Evolutionary conservation across 2,329 filamentous ascomycete genomes (phyloP).

Genomic region (Blastomyces gilchristii): DNA sequence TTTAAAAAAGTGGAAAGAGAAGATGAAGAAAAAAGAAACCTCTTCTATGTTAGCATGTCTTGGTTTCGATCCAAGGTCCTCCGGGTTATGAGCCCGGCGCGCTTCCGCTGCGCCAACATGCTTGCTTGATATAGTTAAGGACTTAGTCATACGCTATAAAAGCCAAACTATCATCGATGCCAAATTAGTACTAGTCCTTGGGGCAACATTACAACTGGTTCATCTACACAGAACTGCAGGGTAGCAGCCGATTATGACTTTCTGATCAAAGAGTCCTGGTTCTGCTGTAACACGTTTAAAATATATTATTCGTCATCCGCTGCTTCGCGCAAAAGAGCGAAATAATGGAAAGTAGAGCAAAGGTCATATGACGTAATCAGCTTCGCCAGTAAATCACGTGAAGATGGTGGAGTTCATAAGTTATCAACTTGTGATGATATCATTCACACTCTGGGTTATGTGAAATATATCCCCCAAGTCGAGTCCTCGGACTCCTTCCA

Average conservation of each 20-base stretch:
- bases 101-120: conserved; percentile 27
- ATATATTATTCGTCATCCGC: too few relatives aligned
- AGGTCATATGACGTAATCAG: background rate
- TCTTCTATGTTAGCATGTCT: conserved; percentile 10
- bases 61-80: conserved; percentile 21
- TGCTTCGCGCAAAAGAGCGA: too few relatives aligned
- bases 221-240: background rate
- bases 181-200: background rate
- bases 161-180: background rate
- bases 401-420: background rate
- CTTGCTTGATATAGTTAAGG: conserved; percentile 9
- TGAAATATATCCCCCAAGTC: background rate
- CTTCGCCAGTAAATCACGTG: background rate
- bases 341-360: too few relatives aligned
- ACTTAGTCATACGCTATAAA: background rate
- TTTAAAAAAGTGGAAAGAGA: background rate
- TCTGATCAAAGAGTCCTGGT: too few relatives aligned
- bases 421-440: conserved; percentile 1
- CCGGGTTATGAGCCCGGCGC: conserved; percentile 31
- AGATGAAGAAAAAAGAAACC: background rate
- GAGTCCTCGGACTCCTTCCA: background rate
- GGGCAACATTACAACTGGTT: background rate
- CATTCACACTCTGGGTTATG: background rate
- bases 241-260: too few relatives aligned
- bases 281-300: too few relatives aligned